phyloP scores from a whole-genome alignment of 768 basidiomycete species.

The Tylopilus plumbeoviolaceoides region DNA sequence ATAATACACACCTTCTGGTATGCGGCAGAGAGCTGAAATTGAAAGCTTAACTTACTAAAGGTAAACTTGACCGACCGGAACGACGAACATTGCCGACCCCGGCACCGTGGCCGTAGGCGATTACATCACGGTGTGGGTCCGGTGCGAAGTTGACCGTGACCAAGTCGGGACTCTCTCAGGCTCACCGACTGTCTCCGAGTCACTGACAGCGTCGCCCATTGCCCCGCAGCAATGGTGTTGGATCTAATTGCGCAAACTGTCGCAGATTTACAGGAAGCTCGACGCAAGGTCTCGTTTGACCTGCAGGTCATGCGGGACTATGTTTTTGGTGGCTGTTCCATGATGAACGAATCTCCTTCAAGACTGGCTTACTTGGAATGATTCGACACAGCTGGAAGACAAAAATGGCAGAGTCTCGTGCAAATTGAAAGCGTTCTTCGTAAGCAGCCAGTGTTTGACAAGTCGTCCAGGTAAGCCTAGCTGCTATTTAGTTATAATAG shows the following conservation, averaged over 20 bases:
- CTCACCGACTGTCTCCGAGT: no score
- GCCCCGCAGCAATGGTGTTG: not conserved
- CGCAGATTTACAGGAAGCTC: constrained; percentile 50
- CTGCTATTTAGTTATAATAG: not conserved
- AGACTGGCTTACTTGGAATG: not conserved
- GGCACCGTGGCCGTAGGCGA: no score
- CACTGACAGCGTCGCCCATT: no score
- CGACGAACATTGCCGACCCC: no score
- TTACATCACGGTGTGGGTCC: no score
- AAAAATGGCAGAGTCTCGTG: constrained; percentile 47
- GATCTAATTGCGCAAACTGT: constrained; percentile 44
- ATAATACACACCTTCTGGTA: no score
- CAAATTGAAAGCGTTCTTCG: constrained; percentile 44
- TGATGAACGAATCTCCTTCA: not conserved
- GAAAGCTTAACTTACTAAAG: no score
- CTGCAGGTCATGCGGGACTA: constrained; percentile 43
- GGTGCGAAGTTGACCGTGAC: no score
- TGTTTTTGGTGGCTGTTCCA: constrained; percentile 42
- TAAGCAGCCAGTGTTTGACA: constrained; percentile 58
- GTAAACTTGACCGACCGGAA: no score
- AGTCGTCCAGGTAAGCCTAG: constrained; percentile 43
- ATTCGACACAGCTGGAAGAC: constrained; percentile 42
- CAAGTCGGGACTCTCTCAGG: no score
- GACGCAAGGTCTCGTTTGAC: constrained; percentile 41
- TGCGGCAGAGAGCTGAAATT: no score